These are phyloP conservation scores for Lactarius quietus DNA, from an alignment of 768 basidiomycete species.

Conservation along the genomic window DNA sequence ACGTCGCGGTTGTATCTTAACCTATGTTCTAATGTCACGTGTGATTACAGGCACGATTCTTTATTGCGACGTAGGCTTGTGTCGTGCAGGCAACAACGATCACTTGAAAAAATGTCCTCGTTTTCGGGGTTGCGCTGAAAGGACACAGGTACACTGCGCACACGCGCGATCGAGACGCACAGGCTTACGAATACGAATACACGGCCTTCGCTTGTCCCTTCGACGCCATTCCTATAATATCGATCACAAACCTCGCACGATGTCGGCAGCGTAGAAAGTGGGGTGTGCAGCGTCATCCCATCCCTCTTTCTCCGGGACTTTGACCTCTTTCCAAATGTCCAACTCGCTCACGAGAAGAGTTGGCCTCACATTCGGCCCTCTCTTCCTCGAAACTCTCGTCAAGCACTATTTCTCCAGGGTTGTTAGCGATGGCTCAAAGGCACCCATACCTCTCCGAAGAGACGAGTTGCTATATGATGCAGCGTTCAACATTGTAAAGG, in stretches of 20 bases:
- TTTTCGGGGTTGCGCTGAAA: not conserved
- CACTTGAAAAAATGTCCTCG: too few relatives aligned
- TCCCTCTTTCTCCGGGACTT: not conserved
- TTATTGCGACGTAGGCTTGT: too few relatives aligned
- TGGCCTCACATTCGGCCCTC: constrained; percentile 60
- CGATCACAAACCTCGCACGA: not conserved
- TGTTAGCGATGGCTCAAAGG: constrained; percentile 11
- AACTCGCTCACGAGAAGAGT: constrained; percentile 62
- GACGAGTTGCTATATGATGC: constrained; percentile 82
- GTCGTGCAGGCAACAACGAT: too few relatives aligned
- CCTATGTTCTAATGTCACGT: too few relatives aligned
- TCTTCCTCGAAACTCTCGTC: constrained; percentile 73
- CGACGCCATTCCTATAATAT: not conserved
- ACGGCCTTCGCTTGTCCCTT: not conserved
- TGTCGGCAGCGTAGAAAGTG: not conserved
- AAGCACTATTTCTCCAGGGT: constrained; percentile 79
- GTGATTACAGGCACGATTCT: too few relatives aligned
- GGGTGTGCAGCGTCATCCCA: not conserved
- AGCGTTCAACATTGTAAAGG: constrained; percentile 74
- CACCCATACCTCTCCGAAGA: constrained; percentile 42
- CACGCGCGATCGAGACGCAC: not conserved
- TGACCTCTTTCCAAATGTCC: constrained; percentile 10
- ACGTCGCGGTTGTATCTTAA: too few relatives aligned
- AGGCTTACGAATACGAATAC: not conserved
- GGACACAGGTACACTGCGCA: not conserved